Evolutionary conservation across 2,329 filamentous ascomycete genomes (phyloP).

Genomic region (Microsporum audouinii): DNA sequence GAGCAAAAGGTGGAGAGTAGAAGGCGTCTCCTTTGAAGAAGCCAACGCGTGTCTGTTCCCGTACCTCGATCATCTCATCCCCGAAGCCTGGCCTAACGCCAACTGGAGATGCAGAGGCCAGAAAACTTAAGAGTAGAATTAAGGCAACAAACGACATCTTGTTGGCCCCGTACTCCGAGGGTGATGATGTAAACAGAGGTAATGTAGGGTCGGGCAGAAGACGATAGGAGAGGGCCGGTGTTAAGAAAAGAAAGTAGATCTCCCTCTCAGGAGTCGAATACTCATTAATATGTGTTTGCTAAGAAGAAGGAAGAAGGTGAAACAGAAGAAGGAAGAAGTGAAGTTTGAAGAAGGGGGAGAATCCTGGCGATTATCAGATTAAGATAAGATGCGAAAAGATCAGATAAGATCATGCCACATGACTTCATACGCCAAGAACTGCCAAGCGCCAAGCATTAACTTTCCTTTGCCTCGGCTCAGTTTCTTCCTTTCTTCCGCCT

Average conservation of each 20-base stretch:
- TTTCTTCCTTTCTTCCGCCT: background rate
- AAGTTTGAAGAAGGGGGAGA: background rate
- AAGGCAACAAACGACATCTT: background rate
- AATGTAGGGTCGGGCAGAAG: too few relatives aligned
- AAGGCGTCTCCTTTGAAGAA: background rate
- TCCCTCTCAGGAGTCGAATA: too few relatives aligned
- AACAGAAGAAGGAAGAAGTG: background rate
- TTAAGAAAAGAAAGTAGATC: too few relatives aligned
- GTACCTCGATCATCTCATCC: background rate
- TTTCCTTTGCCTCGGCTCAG: background rate
- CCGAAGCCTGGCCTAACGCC: background rate
- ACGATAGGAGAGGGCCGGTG: too few relatives aligned
- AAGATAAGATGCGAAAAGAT: background rate
- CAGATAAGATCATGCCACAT: conserved; percentile 4
- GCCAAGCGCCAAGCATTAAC: background rate
- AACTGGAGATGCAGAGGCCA: background rate
- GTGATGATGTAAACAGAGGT: background rate
- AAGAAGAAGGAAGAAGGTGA: background rate
- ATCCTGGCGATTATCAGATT: background rate
- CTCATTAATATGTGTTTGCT: background rate
- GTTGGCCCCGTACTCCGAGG: too few relatives aligned
- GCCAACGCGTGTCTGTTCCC: background rate
- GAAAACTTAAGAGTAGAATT: background rate
- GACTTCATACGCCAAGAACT: background rate
- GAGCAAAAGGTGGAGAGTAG: background rate